Base-by-base conservation (phyloP, 257 asterid species). In the Anisodus acutangulus region DNA sequence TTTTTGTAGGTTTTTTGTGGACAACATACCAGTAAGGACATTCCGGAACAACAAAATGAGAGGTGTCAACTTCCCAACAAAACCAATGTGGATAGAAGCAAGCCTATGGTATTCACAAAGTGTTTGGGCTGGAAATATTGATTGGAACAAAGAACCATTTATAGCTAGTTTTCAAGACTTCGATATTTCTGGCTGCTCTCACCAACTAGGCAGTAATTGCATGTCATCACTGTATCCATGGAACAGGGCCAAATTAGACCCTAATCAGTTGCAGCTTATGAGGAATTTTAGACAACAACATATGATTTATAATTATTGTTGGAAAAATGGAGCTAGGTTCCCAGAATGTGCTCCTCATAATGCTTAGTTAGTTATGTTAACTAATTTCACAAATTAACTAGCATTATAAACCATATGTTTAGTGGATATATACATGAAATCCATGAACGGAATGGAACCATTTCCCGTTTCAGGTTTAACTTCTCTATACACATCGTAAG, bases 131-230 rank as follows among this genome's bases (percentile, higher is more conserved):
- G 43, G 79, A 70, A 13, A 1, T 45, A 74, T 80, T 53, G 37
- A 85, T 15, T 85, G 87, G 87, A 19, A 53, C 64, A 43, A 10
- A 5, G 84, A 64, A n/a, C 87, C 87, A 2, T 80, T 80, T 69
- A 2, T 12, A 9, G 83, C 82, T 26, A n/a, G 60, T 7, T 86
- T 6, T 69, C 45, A 43, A 51, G 79, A 80, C 16, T 86, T 86
- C n/a, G 6, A 37, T 1, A 51, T 86, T 39, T 35, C 84, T 41
- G 85, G 81, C 0, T 83, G 89, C 35, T 69, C 88, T 69, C 15
- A 19, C 11, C 45, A 12, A 59, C 7, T 9, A 12, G 49, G 13
- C 3, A 26, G 19, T 76, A 53, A 13, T 78, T 78, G 81, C 26
- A 26, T 13, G 2, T 31, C 81, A 45, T 26, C 64, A 13, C 2